Percentiles rank a stretch among this genome's conserved stretches.
phyloP scores from a whole-genome alignment of 192 early-diverging fungal genomes.

The Coemansia sp. region DNA sequence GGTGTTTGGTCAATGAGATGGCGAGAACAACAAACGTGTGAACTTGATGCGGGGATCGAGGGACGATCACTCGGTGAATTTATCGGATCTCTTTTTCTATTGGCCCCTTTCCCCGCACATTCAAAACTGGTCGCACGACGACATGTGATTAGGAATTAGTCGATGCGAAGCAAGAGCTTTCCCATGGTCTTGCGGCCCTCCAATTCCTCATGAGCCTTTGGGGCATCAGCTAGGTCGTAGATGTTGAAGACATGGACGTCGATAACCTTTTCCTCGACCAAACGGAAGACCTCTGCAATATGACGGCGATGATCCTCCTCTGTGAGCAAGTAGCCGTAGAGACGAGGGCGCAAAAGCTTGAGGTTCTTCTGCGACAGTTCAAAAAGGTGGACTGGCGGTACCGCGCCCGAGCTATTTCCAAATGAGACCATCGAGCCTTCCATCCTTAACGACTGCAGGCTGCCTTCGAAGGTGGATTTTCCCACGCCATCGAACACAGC shows the following conservation, averaged over 20 bases:
- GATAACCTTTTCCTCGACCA: conserved; percentile 66
- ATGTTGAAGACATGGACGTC: conserved; percentile 73
- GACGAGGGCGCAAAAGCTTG: conserved; percentile 70
- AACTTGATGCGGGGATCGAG: background rate
- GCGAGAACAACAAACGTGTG: background rate
- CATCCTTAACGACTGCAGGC: conserved; percentile 65
- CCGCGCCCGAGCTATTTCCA: conserved; percentile 87
- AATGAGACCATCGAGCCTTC: conserved; percentile 81
- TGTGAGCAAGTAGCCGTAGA: conserved; percentile 73
- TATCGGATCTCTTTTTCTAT: background rate
- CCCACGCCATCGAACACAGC: conserved; percentile 93
- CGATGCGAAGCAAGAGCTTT: conserved; percentile 64
- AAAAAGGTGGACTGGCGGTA: conserved; percentile 65
- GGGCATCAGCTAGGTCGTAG: conserved; percentile 76
- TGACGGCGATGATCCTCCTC: conserved; percentile 70
- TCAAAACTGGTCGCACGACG: background rate
- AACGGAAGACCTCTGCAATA: conserved; percentile 41
- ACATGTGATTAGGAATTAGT: background rate
- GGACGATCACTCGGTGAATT: conserved; percentile 11
- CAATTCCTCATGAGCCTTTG: conserved; percentile 78
- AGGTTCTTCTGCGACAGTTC: conserved; percentile 73
- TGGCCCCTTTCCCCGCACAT: background rate
- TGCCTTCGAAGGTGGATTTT: conserved; percentile 80
- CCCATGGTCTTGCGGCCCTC: conserved; percentile 73
- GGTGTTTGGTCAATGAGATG: background rate